Evolutionary conservation across 2,329 filamentous ascomycete species (phyloP).

Genomic region (Zasmidium cellare): DNA sequence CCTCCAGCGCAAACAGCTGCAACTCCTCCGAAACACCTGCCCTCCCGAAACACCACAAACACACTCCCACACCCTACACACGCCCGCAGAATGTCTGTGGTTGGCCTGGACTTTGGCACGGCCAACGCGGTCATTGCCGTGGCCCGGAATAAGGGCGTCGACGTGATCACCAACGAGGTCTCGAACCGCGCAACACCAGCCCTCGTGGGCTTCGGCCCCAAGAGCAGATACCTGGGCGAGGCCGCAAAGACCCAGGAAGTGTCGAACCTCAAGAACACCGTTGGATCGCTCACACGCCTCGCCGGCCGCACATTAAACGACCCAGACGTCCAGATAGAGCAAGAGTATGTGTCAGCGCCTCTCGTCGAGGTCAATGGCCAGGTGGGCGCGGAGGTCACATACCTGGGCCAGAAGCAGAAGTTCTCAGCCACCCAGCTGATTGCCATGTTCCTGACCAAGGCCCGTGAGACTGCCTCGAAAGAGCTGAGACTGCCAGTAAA

Average conservation of each 20-base stretch:
- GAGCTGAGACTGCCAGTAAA: conserved; percentile 90
- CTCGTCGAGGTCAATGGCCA: conserved; percentile 91
- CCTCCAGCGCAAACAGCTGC: neutral
- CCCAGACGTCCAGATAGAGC: conserved; percentile 89
- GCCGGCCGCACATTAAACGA: conserved; percentile 83
- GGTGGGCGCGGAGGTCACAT: conserved; percentile 90
- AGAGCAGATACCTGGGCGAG: conserved; percentile 92
- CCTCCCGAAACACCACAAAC: neutral
- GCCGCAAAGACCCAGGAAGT: conserved; percentile 97
- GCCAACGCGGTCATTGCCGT: conserved; percentile 94
- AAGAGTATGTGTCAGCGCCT: conserved; percentile 81
- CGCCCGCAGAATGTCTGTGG: conserved; percentile 8
- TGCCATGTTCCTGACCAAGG: conserved; percentile 94
- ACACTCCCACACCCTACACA: neutral
- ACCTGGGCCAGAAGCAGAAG: conserved; percentile 90
- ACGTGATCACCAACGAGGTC: conserved; percentile 99
- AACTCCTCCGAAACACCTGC: neutral
- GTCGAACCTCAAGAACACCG: conserved; percentile 99
- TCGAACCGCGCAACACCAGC: conserved; percentile 96
- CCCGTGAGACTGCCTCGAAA: conserved; percentile 80
- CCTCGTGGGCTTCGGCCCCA: conserved; percentile 91
- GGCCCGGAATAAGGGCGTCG: conserved; percentile 96
- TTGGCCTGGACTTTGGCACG: conserved; percentile 81
- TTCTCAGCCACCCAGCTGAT: conserved; percentile 93
- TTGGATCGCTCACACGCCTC: conserved; percentile 88